phyloP scores from a whole-genome alignment of 2,329 filamentous ascomycete species.

The Pseudogymnoascus sp. region DNA sequence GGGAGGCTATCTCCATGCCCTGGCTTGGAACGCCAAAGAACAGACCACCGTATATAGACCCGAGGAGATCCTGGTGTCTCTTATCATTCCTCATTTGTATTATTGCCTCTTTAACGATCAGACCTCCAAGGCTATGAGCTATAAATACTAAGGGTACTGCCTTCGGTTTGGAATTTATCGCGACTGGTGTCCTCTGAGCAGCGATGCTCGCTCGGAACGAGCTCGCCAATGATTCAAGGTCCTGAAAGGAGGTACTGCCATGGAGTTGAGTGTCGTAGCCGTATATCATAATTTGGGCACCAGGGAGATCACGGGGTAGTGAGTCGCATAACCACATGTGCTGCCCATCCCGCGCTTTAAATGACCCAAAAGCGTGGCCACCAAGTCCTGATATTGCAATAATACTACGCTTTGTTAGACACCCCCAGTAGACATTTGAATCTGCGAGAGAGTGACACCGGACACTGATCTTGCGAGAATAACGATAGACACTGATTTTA shows the following conservation, averaged over 20 bases:
- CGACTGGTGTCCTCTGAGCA: not conserved
- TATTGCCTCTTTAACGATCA: conserved; percentile 20
- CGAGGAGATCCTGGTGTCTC: not conserved
- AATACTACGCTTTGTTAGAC: not conserved
- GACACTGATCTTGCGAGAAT: too few species aligned
- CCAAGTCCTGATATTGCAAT: not conserved
- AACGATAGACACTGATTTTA: too few species aligned
- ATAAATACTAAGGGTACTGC: conserved; percentile 17
- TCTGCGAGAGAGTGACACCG: too few species aligned
- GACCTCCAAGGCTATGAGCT: conserved; percentile 21
- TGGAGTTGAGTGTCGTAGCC: not conserved
- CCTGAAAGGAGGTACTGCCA: not conserved
- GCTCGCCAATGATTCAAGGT: not conserved
- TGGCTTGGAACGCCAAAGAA: conserved; percentile 18
- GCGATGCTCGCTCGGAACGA: not conserved
- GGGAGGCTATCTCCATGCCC: conserved; percentile 15
- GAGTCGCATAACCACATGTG: conserved; percentile 6
- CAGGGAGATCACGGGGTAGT: not conserved
- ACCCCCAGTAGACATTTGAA: not conserved
- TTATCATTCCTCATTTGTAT: conserved; percentile 10
- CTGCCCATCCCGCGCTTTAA: not conserved
- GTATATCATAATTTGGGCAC: conserved; percentile 1
- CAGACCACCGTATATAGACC: conserved; percentile 11
- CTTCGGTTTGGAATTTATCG: not conserved
- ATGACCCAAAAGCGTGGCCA: not conserved